phyloP scores from a whole-genome alignment of 805 yeast species.

The Osmozyma mogii region DNA sequence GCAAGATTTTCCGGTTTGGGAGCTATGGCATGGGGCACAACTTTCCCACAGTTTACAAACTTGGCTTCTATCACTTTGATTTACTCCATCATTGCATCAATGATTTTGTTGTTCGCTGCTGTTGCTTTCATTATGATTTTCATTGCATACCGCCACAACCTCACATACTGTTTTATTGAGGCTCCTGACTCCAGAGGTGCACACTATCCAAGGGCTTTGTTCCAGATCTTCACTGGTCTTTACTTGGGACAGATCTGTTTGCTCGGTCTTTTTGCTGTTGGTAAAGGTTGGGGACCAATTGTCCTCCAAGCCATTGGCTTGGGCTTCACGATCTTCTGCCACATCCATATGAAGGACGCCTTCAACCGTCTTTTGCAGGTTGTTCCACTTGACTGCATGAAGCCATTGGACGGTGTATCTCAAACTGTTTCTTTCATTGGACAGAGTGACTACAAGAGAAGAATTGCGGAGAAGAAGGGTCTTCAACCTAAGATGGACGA shows the following conservation, averaged over 20 bases:
- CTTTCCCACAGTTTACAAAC: conserved; percentile 68
- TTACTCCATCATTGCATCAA: conserved; percentile 71
- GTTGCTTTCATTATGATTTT: conserved; percentile 65
- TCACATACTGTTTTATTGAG: conserved; percentile 62
- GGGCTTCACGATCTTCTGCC: conserved; percentile 60
- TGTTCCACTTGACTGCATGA: conserved; percentile 68
- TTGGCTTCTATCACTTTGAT: conserved; percentile 63
- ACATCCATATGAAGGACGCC: conserved; percentile 54
- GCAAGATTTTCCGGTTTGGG: conserved; percentile 48
- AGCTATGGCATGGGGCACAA: conserved; percentile 61
- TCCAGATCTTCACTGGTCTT: conserved; percentile 82
- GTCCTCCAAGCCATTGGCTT: conserved; percentile 64
- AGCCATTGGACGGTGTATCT: conserved; percentile 63
- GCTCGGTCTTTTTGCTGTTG: conserved; percentile 79
- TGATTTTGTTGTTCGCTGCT: conserved; percentile 67
- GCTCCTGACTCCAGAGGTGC: conserved; percentile 71
- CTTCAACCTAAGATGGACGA: conserved; percentile 11
- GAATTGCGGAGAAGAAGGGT: conserved; percentile 19
- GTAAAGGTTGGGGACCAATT: conserved; percentile 93
- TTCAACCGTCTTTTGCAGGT: conserved; percentile 52
- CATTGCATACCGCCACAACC: conserved; percentile 71
- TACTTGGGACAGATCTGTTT: conserved; percentile 84
- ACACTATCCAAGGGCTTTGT: conserved; percentile 81
- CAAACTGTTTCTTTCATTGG: conserved; percentile 50
- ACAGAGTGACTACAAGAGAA: conserved; percentile 24